Evolutionary conservation across 306 rosid genomes (phyloP), one percentile per base, ranked within the genome.

Genomic region (Echinosophora koreensis): DNA sequence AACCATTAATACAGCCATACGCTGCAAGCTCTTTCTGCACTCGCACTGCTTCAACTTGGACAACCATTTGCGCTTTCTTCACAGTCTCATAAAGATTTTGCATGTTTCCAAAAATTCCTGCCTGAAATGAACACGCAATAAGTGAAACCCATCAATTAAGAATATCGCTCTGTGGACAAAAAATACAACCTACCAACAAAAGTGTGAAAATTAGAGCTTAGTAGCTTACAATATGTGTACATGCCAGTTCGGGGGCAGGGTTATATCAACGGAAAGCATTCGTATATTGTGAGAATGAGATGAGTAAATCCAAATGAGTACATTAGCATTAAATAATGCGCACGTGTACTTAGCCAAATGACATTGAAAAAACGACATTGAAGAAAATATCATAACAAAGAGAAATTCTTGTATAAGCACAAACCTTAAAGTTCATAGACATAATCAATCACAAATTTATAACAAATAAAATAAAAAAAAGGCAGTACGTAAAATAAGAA

Each of bases 1-100:
- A 80, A 28, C 7, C 63, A 66, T 66, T 57, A 81, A 66, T 71
- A 60, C 10, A 66, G 67, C 16, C 91, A 77, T 89, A 94, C 89
- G 32, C 90, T 47, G 93, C 92, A 75, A 91, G 92, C 84, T 91
- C 94, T 83, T 93, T 91, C 84, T 91, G 94, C 67, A 91, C 97
- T 9, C 88, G 83, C 77, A 80, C 89, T 44, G 97, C 92, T 74
- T 94, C 98, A 66, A 90, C 88, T 88, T 90, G 97, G 83, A 94
- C 91, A 80, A 92, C 96, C 86, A 80, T 88, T 55, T 91, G 96
- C 5, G 96, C 98, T 69, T 92, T 88, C 92, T 90, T 88, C 82
- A 91, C 93, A 17, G 90, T 89, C 62, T 91, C 97, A 18, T 81
- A 90, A 16, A 94, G 89, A 66, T 90, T 90, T 83, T 86, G 96